Evolutionary conservation across 352 stramenopile genomes (phyloP), one percentile per base, ranked within the genome.

Genomic region (Pythium insidiosum): DNA sequence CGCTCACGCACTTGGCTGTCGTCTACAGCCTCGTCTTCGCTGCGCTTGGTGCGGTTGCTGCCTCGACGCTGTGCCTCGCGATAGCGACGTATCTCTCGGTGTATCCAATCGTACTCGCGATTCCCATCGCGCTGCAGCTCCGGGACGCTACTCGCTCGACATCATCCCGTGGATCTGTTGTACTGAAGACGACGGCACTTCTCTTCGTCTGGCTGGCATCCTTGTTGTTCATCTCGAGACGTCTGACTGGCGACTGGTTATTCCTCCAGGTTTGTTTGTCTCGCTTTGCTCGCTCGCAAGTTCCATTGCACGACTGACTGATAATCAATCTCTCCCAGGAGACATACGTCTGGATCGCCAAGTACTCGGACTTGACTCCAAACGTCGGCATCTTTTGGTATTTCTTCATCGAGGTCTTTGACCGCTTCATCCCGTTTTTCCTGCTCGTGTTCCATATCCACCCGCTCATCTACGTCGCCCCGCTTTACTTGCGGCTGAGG

Each of bases 361-460:
- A 63, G 26, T 93, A 89, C 39, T 85, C 71, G 33, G 80, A 90
- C 46, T 56, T 93, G 73, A 90, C 80, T 1, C 77, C 77, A 6
- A 89, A 90, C 36, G 68, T 93, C 19, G 80, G 80, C 26, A 75
- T 90, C 47, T 93, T 93, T 53, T 93, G 80, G 80, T 93, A 93
- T 41, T 90, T 93, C 47, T 90, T 93, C 49, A 93, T 85, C 54
- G 80, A 93, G 50, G 64, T 93, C 1, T 93, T 93, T 40, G 77
- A 93, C 49, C 77, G 80, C 16, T 93, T 93, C 43, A 84, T 84
- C 38, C 66, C 65, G 40, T 93, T 90, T 48, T 93, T 93, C 46
- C 59, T 90, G 11, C 77, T 90, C 13, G 56, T 93, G 22, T 51
- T 93, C 53, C 77, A 90, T 47, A 30, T 89, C 9, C 77, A 93